Base-by-base conservation (phyloP, 148 eudicot genomes). In the Camellia sinensis region DNA sequence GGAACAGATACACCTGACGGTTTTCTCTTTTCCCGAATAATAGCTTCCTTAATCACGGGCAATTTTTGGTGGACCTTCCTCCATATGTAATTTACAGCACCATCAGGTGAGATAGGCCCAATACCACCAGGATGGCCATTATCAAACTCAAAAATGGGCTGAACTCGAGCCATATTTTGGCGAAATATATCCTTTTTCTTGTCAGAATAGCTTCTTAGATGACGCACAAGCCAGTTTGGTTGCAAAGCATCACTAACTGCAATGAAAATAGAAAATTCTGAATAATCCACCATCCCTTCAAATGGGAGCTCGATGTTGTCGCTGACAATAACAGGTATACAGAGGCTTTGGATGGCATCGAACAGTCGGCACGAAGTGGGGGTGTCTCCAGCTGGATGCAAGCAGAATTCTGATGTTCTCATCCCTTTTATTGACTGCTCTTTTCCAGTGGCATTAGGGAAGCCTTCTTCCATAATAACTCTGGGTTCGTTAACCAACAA, bases 331-430 rank as follows among this genome's bases (percentile, higher is more conserved):
- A 95, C 97, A 2, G 98, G 98, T 79, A 95, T 95, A 69, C 98
- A 93, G 18, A 95, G 92, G 88, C 97, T 93, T 82, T 93, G 98
- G 65, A 95, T 89, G 78, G 98, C 98, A 73, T 96, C 99, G 71
- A 96, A 96, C 44, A 93, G 90, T 78, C 99, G 87, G 84, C 99
- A 96, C 12, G 99, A 96, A 19, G 99, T 94, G 17, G 99, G 98
- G 48, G 99, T 96, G 75, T 94, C 99, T 15, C 99, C 99, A 9
- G 99, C 99, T 18, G 99, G 99, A 78, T 96, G 99, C 81, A 96
- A 85, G 82, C 99, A 96, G 78, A 96, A 96, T 80, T 96, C 94
- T 0, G 99, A 94, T n/a, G 87, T 73, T 83, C 97, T 85, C 99
- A 96, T 96, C 69, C 99, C 99, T 83, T 81, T 91, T 62, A 93